Conservation (phyloP, 129 eudicot genomes). For the Helichrysum umbraculigerum region DNA sequence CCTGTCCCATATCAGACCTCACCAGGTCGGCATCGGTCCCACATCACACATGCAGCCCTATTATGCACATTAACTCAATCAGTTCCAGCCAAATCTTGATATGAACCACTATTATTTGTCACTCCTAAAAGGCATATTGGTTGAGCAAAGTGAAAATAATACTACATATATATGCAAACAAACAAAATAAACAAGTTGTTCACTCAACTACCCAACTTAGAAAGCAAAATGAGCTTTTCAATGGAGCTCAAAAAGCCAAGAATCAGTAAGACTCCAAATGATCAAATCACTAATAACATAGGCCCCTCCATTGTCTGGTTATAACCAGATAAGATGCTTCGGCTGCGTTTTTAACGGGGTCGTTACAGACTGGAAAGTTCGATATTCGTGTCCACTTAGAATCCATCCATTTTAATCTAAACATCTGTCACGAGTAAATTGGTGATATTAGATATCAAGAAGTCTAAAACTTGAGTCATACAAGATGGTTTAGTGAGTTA, state of each 20-base stretch:
- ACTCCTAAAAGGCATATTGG: slow-evolving; percentile 18
- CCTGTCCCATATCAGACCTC: slow-evolving; percentile 20
- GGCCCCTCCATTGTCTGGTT: slow-evolving; percentile 34
- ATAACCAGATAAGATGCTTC: slow-evolving; percentile 36
- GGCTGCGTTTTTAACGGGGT: slow-evolving; percentile 20
- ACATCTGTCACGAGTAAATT: not conserved
- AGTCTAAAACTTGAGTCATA: not conserved
- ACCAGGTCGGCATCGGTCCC: slow-evolving; percentile 22
- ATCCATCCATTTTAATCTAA: not conserved
- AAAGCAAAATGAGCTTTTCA: slow-evolving; percentile 1
- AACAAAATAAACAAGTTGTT: slow-evolving; percentile 29
- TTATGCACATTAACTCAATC: slow-evolving; percentile 36
- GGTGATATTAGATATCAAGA: not conserved
- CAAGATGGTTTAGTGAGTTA: slow-evolving; percentile 8
- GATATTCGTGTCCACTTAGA: slow-evolving; percentile 2
- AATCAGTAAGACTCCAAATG: slow-evolving; percentile 27
- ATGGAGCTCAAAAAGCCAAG: slow-evolving; percentile 18
- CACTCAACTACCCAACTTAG: slow-evolving; percentile 5
- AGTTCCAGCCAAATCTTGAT: slow-evolving; percentile 25
- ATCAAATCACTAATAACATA: slow-evolving; percentile 30
- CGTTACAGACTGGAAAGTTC: slow-evolving; percentile 27
- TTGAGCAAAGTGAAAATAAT: not conserved
- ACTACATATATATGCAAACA: slow-evolving; percentile 17
- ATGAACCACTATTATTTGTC: slow-evolving; percentile 28
- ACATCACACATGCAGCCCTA: slow-evolving; percentile 38